Conservation (phyloP, 192 early-diverging fungal species). For the Coemansia erecta region DNA sequence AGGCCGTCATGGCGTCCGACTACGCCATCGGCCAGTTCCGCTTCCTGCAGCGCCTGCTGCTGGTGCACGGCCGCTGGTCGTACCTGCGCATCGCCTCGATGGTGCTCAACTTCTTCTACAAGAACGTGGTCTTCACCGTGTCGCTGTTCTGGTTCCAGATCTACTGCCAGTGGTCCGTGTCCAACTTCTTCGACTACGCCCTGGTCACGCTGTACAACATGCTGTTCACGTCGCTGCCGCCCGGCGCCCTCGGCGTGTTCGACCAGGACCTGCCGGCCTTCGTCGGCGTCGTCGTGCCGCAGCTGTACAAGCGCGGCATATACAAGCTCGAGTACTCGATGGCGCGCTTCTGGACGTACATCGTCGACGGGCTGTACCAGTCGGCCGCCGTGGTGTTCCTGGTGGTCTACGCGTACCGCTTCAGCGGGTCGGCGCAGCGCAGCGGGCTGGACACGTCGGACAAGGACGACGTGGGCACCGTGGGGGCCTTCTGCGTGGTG, state of each 20-base stretch:
- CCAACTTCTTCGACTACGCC: conserved; percentile 83
- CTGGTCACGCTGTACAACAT: conserved; percentile 87
- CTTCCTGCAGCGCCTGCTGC: conserved; percentile 75
- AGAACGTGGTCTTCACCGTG: conserved; percentile 88
- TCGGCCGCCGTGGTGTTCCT: conserved; percentile 65
- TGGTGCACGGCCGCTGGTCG: conserved; percentile 94
- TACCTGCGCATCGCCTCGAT: conserved; percentile 82
- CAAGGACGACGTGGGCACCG: conserved; percentile 62
- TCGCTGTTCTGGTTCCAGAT: conserved; percentile 91
- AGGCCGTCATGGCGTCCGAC: conserved; percentile 90
- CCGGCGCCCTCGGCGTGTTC: conserved; percentile 71
- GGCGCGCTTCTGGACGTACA: conserved; percentile 72
- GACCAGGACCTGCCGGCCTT: conserved; percentile 79
- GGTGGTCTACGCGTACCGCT: conserved; percentile 59
- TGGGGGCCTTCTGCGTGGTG: conserved; percentile 70
- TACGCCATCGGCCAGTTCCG: conserved; percentile 92
- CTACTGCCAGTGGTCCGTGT: conserved; percentile 78
- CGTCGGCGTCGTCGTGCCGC: conserved; percentile 67
- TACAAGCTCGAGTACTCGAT: conserved; percentile 70
- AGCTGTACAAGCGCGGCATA: conserved; percentile 75
- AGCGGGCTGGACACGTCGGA: conserved; percentile 60
- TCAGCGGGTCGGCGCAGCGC: conserved; percentile 49
- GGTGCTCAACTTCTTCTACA: conserved; percentile 93
- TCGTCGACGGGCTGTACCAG: conserved; percentile 71
- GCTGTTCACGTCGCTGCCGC: conserved; percentile 81